phyloP scores from a whole-genome alignment of 2,329 filamentous ascomycete species.

The Xylariaceae sp. region DNA sequence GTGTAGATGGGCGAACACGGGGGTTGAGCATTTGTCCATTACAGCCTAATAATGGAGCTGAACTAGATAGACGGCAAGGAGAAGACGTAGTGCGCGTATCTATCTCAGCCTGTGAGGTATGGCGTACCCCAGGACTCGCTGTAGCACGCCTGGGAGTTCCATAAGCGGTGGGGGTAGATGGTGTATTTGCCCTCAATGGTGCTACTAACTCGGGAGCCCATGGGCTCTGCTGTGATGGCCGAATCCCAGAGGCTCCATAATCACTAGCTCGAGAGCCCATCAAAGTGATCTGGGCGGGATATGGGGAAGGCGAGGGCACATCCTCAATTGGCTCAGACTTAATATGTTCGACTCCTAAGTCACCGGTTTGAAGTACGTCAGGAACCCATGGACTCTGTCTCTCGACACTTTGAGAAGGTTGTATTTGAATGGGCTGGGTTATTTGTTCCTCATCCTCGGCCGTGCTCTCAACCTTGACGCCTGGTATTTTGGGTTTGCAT shows the following conservation, averaged over 20 bases:
- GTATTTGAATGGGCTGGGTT: background rate
- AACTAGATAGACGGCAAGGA: background rate
- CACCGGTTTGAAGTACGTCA: conserved; percentile 9
- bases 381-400: conserved; percentile 35
- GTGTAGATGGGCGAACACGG: background rate
- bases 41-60: background rate
- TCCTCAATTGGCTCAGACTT: conserved; percentile 18
- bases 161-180: too few relatives aligned
- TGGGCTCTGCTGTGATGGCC: conserved; percentile 36
- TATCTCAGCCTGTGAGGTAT: conserved; percentile 8
- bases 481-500: background rate
- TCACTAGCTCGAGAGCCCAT: conserved; percentile 11
- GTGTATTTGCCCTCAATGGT: background rate
- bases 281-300: conserved; percentile 2
- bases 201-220: conserved; percentile 27
- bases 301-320: background rate
- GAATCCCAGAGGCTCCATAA: conserved; percentile 15
- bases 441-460: background rate
- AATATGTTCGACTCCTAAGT: conserved; percentile 13
- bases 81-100: background rate
- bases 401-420: conserved; percentile 1
- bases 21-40: background rate
- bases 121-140: background rate
- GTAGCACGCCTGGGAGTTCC: background rate
- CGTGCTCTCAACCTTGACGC: conserved; percentile 5